Conservation (phyloP, 345 rosid species). For the Eucalyptus marginata region DNA sequence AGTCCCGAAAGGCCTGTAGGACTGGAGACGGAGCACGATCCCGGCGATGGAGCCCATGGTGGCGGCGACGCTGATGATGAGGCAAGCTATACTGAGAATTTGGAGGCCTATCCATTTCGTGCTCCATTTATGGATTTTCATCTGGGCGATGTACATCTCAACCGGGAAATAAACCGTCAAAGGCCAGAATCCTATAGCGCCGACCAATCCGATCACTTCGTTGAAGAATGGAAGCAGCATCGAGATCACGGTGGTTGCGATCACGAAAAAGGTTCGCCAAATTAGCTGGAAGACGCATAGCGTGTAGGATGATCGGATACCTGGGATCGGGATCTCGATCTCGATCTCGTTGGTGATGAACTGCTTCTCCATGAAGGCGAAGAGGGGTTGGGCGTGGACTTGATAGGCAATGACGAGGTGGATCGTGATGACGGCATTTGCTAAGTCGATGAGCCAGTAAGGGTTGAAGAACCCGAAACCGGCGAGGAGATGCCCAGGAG, state of each 20-base stretch:
- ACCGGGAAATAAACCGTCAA: constrained; percentile 77
- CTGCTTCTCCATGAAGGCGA: constrained; percentile 53
- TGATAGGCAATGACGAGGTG: constrained; percentile 86
- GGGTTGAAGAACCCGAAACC: constrained; percentile 78
- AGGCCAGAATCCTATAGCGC: constrained; percentile 90
- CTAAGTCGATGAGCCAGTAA: constrained; percentile 80
- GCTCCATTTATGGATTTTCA: background rate
- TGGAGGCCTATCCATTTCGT: constrained; percentile 10
- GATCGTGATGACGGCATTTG: constrained; percentile 51
- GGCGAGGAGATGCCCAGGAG: constrained; percentile 71
- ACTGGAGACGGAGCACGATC: constrained; percentile 38
- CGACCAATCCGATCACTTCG: constrained; percentile 66
- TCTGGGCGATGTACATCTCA: constrained; percentile 70
- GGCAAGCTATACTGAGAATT: constrained; percentile 57
- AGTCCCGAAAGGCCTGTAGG: constrained; percentile 49
- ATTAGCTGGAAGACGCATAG: constrained; percentile 58
- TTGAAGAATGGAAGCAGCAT: constrained; percentile 89
- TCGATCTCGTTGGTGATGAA: constrained; percentile 32
- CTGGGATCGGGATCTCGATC: constrained; percentile 16
- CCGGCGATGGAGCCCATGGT: constrained; percentile 78
- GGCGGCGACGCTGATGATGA: constrained; percentile 56
- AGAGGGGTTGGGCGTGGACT: constrained; percentile 74
- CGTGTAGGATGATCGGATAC: constrained; percentile 15
- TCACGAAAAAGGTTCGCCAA: constrained; percentile 75
- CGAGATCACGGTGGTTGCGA: constrained; percentile 49